A percentile compares a stretch with the other conserved stretches of the same genome.
These are phyloP conservation scores for Metschnikowia cerradonensis DNA, from an alignment of 805 yeast species.

Conservation along the genomic window DNA sequence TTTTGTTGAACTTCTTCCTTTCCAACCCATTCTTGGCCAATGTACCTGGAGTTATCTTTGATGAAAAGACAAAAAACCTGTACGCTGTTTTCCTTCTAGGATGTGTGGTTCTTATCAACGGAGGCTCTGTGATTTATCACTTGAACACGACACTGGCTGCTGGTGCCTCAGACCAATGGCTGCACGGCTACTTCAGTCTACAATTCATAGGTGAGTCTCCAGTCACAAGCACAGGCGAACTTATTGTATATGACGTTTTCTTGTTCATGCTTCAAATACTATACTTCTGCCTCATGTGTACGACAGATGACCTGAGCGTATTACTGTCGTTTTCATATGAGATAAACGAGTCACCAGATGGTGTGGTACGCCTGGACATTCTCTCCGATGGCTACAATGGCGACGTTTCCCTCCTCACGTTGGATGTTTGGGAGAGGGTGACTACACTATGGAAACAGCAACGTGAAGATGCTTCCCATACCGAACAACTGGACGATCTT, in stretches of 20 bases:
- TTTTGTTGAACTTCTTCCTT: conserved; percentile 25
- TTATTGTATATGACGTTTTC: conserved; percentile 26
- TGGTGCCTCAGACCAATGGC: conserved; percentile 16
- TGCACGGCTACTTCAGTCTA: conserved; percentile 33
- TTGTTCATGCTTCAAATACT: conserved; percentile 27
- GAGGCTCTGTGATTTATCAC: conserved; percentile 24
- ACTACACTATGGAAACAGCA: conserved; percentile 6
- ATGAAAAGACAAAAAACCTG: neutral
- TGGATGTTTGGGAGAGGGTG: conserved; percentile 22
- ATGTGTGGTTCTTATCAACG: conserved; percentile 22
- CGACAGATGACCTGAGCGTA: conserved; percentile 28
- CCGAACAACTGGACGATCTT: neutral
- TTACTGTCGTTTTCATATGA: conserved; percentile 14
- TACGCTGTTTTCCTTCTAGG: conserved; percentile 19
- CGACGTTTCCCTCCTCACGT: conserved; percentile 27
- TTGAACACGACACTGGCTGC: conserved; percentile 22
- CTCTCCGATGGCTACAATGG: conserved; percentile 40
- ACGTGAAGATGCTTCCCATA: neutral
- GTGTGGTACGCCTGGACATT: conserved; percentile 15
- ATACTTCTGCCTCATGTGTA: conserved; percentile 32
- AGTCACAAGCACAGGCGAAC: conserved; percentile 23
- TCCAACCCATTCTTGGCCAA: conserved; percentile 27
- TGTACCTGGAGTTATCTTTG: conserved; percentile 1
- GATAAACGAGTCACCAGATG: conserved; percentile 7
- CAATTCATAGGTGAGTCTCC: conserved; percentile 39